phyloP scores from a whole-genome alignment of 2,329 filamentous ascomycete genomes.

The Paracoccidioides lutzii region DNA sequence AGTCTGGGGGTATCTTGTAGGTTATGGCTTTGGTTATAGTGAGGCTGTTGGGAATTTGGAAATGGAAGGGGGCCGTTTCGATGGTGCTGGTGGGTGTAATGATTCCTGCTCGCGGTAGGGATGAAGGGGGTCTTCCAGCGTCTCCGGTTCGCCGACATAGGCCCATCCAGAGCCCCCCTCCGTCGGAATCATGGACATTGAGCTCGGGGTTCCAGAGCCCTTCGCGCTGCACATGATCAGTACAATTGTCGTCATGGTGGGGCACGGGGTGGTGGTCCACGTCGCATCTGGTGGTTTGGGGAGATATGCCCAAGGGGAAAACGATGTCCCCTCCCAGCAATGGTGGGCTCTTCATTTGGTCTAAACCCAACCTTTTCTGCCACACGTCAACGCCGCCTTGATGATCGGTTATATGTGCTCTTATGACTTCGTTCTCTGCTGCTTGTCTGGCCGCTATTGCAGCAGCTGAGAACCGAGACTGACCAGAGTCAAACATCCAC shows the following conservation, averaged over 20 bases:
- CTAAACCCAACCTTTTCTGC: conserved; percentile 15
- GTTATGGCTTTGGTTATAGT: background rate
- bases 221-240: conserved; percentile 36
- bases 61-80: conserved; percentile 2
- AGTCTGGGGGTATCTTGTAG: background rate
- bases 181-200: conserved; percentile 25
- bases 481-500: conserved; percentile 7
- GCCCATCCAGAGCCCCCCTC: conserved; percentile 39
- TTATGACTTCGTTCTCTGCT: conserved; percentile 7
- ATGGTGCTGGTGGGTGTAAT: conserved; percentile 15
- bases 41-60: conserved; percentile 1
- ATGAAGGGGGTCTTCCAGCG: background rate
- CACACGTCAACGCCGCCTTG: conserved; percentile 5
- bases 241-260: conserved; percentile 34
- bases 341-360: conserved; percentile 53
- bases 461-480: conserved; percentile 21
- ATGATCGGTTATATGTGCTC: background rate
- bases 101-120: conserved; percentile 14
- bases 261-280: conserved; percentile 51
- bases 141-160: conserved; percentile 22
- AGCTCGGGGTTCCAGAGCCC: conserved; percentile 73
- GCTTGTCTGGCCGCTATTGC: conserved; percentile 17
- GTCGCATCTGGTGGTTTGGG: conserved; percentile 72
- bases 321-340: conserved; percentile 75
- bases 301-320: conserved; percentile 72